These are phyloP conservation scores for Jatropha multifida DNA, from an alignment of 441 rosid genomes.

Conservation along the genomic window DNA sequence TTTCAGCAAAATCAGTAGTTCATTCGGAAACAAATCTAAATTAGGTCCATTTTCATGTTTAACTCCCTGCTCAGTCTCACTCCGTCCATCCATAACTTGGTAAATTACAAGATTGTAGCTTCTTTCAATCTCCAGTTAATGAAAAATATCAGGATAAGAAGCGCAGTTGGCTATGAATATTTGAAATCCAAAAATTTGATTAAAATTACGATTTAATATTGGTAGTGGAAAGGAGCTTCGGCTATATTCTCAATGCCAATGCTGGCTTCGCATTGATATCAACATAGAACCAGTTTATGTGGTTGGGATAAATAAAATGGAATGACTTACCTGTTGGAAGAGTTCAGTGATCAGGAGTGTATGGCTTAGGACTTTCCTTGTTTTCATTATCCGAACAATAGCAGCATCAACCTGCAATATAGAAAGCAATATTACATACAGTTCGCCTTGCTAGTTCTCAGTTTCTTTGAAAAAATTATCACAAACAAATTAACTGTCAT, in stretches of 20 bases:
- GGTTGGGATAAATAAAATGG: neutral
- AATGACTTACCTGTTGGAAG: constrained; percentile 83
- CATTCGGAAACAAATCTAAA: neutral
- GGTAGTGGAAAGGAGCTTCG: neutral
- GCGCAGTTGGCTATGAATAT: neutral
- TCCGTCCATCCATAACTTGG: no score
- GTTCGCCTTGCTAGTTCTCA: constrained; percentile 16
- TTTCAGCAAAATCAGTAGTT: neutral
- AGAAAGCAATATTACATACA: constrained; percentile 12
- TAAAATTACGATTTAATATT: neutral
- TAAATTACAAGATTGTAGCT: neutral
- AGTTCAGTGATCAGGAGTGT: constrained; percentile 97
- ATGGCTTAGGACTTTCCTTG: constrained; percentile 95
- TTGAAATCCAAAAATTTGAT: neutral
- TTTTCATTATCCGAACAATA: constrained; percentile 98
- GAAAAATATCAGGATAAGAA: neutral
- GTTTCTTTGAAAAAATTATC: neutral
- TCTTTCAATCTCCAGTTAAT: neutral
- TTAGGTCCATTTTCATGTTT: neutral
- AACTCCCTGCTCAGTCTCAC: neutral
- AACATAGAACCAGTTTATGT: neutral
- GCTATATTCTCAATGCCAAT: neutral
- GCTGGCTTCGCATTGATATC: neutral
- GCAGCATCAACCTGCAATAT: constrained; percentile 89
- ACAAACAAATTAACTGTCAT: neutral